Conservation (phyloP, 257 asterid genomes). For the Solanum rostratum region DNA sequence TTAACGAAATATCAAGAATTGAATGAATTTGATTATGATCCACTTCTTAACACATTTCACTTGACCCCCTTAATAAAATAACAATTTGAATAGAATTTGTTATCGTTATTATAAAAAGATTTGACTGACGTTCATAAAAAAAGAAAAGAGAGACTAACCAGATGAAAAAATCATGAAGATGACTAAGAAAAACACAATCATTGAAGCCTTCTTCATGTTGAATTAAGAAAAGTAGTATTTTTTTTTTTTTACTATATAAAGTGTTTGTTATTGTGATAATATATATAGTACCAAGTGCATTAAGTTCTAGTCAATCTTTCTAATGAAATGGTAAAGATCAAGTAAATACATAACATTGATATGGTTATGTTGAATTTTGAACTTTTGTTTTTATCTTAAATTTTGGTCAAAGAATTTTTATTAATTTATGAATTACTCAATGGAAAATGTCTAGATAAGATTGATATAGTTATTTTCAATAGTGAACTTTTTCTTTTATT, state of each 20-base stretch:
- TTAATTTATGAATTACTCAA: too few species aligned
- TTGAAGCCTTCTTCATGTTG: not conserved
- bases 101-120: not conserved
- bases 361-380: not conserved
- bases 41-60: not conserved
- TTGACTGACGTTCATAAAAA: not conserved
- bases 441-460: not conserved
- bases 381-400: not conserved
- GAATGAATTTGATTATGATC: not conserved
- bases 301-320: not conserved
- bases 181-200: not conserved
- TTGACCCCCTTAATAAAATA: not conserved
- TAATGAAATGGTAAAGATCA: not conserved
- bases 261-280: not conserved
- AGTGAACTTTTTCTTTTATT: not conserved
- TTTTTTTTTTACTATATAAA: not conserved
- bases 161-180: not conserved
- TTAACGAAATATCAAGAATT: not conserved
- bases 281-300: not conserved
- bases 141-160: not conserved
- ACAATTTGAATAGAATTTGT: not conserved
- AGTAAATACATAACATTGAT: not conserved
- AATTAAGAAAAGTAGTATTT: not conserved
- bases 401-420: not conserved
- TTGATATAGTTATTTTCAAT: not conserved